A percentile compares a stretch with the other conserved stretches of the same genome.
phyloP scores from a whole-genome alignment of 768 basidiomycete genomes.

The Phaeotremella fagi region DNA sequence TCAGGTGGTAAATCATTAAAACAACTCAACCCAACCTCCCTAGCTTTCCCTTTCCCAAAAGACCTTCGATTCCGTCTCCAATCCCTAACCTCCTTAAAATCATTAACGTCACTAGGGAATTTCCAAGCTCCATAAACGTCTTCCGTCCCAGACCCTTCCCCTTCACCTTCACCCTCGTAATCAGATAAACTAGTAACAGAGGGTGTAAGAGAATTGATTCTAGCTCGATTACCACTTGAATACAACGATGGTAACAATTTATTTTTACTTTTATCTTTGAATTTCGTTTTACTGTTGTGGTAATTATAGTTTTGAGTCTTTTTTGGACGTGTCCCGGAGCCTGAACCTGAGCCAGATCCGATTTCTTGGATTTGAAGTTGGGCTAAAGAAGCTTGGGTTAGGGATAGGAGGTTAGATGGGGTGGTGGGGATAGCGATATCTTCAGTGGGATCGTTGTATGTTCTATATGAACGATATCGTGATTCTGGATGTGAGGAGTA shows the following conservation, averaged over 20 bases:
- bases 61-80: slow-evolving; percentile 14
- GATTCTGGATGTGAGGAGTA: too few relatives aligned
- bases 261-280: too few relatives aligned
- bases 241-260: too few relatives aligned
- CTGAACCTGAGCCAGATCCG: too few relatives aligned
- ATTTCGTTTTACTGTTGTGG: too few relatives aligned
- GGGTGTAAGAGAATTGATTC: slow-evolving; percentile 16
- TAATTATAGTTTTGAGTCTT: too few relatives aligned
- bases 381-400: background rate
- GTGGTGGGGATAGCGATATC: background rate
- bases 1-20: slow-evolving; percentile 66
- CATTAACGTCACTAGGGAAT: too few relatives aligned
- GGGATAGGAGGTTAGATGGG: background rate
- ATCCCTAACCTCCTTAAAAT: slow-evolving; percentile 11
- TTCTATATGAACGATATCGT: too few relatives aligned
- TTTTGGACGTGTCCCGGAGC: too few relatives aligned
- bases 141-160: too few relatives aligned
- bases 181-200: slow-evolving; percentile 25
- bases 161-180: slow-evolving; percentile 18
- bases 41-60: slow-evolving; percentile 13
- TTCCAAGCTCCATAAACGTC: background rate
- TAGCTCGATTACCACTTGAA: too few relatives aligned
- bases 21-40: slow-evolving; percentile 2
- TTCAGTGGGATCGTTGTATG: background rate
- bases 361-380: background rate